Conservation (phyloP, 495 filamentous ascomycete species). For the Acidomyces sp. region DNA sequence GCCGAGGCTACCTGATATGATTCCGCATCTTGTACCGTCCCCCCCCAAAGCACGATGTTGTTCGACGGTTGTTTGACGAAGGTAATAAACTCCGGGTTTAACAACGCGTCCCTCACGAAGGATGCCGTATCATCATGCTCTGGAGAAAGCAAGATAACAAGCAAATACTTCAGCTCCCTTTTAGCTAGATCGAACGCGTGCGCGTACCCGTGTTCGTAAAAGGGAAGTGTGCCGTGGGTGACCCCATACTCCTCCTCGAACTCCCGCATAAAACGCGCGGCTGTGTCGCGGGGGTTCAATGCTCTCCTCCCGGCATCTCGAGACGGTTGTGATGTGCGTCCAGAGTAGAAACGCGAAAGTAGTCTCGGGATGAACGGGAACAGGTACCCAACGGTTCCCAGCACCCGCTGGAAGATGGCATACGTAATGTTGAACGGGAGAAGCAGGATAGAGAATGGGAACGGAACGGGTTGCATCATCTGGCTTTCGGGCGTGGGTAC, state of each 20-base stretch:
- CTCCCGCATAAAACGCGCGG: conserved; percentile 73
- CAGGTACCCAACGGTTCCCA: conserved; percentile 54
- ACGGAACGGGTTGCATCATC: conserved; percentile 50
- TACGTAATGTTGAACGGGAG: conserved; percentile 71
- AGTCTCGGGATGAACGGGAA: conserved; percentile 76
- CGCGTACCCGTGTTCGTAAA: conserved; percentile 77
- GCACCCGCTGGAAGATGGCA: conserved; percentile 46
- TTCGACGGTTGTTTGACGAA: conserved; percentile 57
- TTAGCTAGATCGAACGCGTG: conserved; percentile 81
- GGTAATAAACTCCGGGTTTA: conserved; percentile 55
- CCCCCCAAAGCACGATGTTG: conserved; percentile 78
- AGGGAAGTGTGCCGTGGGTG: conserved; percentile 45
- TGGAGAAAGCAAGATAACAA: conserved; percentile 73
- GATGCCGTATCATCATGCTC: conserved; percentile 83
- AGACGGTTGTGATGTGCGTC: conserved; percentile 23
- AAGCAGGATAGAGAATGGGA: conserved; percentile 64
- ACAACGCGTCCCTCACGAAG: conserved; percentile 73
- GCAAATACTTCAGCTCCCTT: conserved; percentile 73
- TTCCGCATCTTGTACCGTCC: conserved; percentile 81
- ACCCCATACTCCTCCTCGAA: conserved; percentile 85
- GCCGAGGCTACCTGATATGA: conserved; percentile 79
- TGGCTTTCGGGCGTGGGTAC: conserved; percentile 58
- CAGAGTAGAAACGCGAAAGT: conserved; percentile 32
- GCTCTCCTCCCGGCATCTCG: conserved; percentile 55
- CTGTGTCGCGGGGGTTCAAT: conserved; percentile 72